Evolutionary conservation across 768 basidiomycete genomes (phyloP), one percentile per base, ranked within the genome.

Genomic region (Tephrocybe sp.): DNA sequence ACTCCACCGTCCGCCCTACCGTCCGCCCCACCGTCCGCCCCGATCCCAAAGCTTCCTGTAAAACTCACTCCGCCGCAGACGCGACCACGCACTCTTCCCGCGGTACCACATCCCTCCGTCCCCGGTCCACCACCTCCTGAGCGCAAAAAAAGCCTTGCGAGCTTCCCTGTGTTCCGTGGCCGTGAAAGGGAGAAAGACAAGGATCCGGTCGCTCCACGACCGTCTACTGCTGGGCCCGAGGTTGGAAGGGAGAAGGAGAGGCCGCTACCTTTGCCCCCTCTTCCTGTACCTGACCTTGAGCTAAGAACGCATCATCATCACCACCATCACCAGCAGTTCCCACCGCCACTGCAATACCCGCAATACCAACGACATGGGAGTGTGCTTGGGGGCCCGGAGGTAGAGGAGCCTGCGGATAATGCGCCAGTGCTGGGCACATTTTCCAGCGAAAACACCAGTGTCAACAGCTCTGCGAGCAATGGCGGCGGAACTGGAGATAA

Each of bases 221-320:
- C 77, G 24, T 66, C 75, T 14, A 77, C 77, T 10, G 72, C 75
- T 41, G 65, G 68, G n/a, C 67, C 52, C 44, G 57, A 34, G 43
- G 11, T 34, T 44, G 39, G 20, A 34, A 26, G 45, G 45, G 53
- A 41, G 39, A 33, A 24, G 33, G 58, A 60, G 33, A 42, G 53
- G 24, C 55, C 58, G 47, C 47, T 50, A 39, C 57, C 51, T 18
- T 42, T 57, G 8, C 55, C 53, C 5, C 26, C 26, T 26, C 53
- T 46, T 2, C 53, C 50, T 20, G 25, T 47, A 2, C 26, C 28
- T 20, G 17, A 37, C 26, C 30, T n/a, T 10, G 51, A 34, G 21
- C 44, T 46, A n/a, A 39, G 38, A 37, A 46, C 51, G 6, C 37
- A 45, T 26, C 26, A 20, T 17, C 37, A 33, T 20, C 17, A 24